phyloP scores from a whole-genome alignment of 1,284 basidiomycete genomes.

The Xerocomus minutiporus region DNA sequence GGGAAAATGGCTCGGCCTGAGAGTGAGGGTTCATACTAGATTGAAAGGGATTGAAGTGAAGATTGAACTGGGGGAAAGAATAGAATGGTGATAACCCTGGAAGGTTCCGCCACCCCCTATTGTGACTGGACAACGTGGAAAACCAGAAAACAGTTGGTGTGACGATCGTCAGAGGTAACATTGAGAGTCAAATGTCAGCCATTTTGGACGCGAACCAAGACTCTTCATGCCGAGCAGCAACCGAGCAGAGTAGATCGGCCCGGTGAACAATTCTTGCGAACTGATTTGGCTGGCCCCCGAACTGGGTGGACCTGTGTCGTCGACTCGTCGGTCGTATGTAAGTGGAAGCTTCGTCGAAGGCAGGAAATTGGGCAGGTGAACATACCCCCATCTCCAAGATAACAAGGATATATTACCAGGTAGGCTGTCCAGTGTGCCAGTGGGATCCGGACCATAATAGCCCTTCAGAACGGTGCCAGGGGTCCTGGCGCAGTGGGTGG shows the following conservation, averaged over 20 bases:
- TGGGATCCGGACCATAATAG: too few species aligned
- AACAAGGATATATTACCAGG: not conserved
- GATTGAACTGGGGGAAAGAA: not conserved
- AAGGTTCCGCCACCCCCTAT: not conserved
- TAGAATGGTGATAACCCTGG: not conserved
- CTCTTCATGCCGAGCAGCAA: too few species aligned
- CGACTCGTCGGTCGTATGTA: not conserved
- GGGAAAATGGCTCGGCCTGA: not conserved
- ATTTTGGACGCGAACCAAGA: not conserved
- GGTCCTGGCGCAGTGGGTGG: too few species aligned
- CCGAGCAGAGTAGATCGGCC: not conserved
- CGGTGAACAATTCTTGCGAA: not conserved
- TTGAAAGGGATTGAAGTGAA: not conserved
- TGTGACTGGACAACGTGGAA: too few species aligned
- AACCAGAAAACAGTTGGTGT: too few species aligned
- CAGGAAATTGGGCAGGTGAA: not conserved
- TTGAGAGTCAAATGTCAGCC: too few species aligned
- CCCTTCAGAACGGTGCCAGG: too few species aligned
- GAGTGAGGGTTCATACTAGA: not conserved
- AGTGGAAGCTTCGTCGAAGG: not conserved
- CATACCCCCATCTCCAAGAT: not conserved
- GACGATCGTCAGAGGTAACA: too few species aligned
- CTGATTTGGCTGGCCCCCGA: not conserved
- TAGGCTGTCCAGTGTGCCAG: not conserved
- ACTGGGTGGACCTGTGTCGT: not conserved